Evolutionary conservation across 2,329 filamentous ascomycete species (phyloP), one percentile per base, ranked within the genome.

Genomic region (Colletotrichum camelliae): DNA sequence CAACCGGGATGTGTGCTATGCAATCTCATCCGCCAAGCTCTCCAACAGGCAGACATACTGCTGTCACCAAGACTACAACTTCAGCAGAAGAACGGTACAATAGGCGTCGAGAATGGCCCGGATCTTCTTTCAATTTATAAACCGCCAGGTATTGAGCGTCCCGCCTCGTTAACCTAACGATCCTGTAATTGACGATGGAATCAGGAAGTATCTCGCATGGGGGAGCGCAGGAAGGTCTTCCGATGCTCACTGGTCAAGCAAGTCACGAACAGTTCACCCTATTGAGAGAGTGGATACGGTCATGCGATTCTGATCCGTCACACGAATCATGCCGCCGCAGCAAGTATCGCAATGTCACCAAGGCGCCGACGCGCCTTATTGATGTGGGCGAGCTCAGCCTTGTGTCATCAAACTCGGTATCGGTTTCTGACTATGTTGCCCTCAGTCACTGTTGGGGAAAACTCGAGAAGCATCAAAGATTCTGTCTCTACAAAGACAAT

Each of bases 371-470:
- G 5, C 71, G 71, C 4, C 66, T 74, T 4, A 33, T 74, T 48
- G 58, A 65, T 21, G 66, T 70, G 8, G 58, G 33, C 4, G 27
- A 65, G 12, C 35, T 74, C 4, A 33, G 24, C 7, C 12, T 74
- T 12, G 8, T 74, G 35, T 12, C 8, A 2, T 64, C 55, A 7
- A 39, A 43, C 10, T 43, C 39, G n/a, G 37, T 69, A n/a, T 13
- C 24, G 18, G 24, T 29, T 15, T 48, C 39, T 18, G 37, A 27
- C 4, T 77, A 77, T 27, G 37, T 74, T 7, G 68, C 75, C 33
- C 27, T 83, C 13, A 80, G 78, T 39, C 80, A 81, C 43, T 79
- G 78, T 29, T 80, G 80, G 79, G 78, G 79, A 3, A 21, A 48
- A 4, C 16, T 61, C 4, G 5, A 61, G 12, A 7, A 71, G 16